Base-by-base conservation (phyloP, 2,329 filamentous ascomycete species). In the Sporothrix brasiliensis region DNA sequence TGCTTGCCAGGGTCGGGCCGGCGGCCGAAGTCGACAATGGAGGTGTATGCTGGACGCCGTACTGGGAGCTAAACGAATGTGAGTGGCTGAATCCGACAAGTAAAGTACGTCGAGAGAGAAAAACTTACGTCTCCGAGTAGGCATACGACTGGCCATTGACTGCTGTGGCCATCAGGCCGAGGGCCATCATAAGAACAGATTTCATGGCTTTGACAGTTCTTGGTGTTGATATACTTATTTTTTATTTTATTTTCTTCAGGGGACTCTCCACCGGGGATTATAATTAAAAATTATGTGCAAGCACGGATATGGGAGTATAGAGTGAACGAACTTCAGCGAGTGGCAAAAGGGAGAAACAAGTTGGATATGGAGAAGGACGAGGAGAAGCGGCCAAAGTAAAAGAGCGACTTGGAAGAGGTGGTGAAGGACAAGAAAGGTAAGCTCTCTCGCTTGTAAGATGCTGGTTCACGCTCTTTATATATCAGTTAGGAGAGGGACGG, bases 401-500 rank as follows among this genome's bases (percentile, higher is more conserved):
- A 27, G 47, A 67, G 49, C 14, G 63, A 49, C 65, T 67, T 54
- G 50, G 7, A 9, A 52, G 34, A 54, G 47, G 49, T 27, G 49
- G 6, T 53, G 63, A 13, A 47, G n/a, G n/a, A 54, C 30, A 67
- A 39, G 19, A 53, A 58, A 44, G 58, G 39, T 13, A 47, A 47
- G 21, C 39, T 16, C 41, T 63, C 41, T 67, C 30, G 30, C 34
- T 54, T 67, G 49, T 53, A 16, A 53, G 34, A 67, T 67, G 63
- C 63, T 27, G 47, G 61, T 4, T 6, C 5, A n/a, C 11, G 6
- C 6, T n/a, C 53, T 68, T 68, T 58, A 68, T 68, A 58, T 68
- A 58, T 14, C 16, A 27, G 16, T 14, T 14, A 27, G 21, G 52
- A 68, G 39, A 13, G 21, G 10, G 4, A 67, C 13, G 11, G 14